A percentile compares a stretch with the other conserved stretches of the same genome.
phyloP scores from a whole-genome alignment of 2,329 filamentous ascomycete genomes.

The Scortechinia acanthostroma region DNA sequence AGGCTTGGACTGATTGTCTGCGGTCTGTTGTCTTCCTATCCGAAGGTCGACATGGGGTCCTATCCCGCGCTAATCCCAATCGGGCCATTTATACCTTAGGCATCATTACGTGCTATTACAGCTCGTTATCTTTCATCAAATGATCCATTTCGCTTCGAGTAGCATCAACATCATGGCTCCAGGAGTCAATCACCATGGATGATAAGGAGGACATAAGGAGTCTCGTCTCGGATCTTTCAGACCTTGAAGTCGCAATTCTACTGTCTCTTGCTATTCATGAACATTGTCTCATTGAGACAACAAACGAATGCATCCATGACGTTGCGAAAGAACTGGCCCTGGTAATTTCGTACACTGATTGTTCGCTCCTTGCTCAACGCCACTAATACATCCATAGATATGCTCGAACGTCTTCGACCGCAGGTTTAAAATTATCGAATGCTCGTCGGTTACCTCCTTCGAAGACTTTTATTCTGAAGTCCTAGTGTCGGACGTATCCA shows the following conservation, averaged over 20 bases:
- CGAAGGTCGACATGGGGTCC: not conserved
- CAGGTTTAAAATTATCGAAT: not conserved
- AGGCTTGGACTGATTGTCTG: no score
- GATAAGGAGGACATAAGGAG: no score
- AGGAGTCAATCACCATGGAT: no score
- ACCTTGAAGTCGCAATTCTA: slow-evolving; percentile 1
- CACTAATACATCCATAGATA: not conserved
- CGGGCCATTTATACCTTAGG: no score
- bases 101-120: no score
- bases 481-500: no score
- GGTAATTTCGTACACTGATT: not conserved
- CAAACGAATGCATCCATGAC: not conserved
- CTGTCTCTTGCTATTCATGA: not conserved
- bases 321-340: not conserved
- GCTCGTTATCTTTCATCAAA: no score
- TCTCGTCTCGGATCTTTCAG: not conserved
- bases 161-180: no score
- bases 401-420: not conserved
- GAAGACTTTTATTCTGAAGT: not conserved
- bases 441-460: not conserved
- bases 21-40: no score
- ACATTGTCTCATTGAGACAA: not conserved
- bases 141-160: no score
- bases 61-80: not conserved
- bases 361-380: not conserved